Evolutionary conservation across 1,284 basidiomycete genomes (phyloP).

Genomic region (Cryptococcus amylolentus): DNA sequence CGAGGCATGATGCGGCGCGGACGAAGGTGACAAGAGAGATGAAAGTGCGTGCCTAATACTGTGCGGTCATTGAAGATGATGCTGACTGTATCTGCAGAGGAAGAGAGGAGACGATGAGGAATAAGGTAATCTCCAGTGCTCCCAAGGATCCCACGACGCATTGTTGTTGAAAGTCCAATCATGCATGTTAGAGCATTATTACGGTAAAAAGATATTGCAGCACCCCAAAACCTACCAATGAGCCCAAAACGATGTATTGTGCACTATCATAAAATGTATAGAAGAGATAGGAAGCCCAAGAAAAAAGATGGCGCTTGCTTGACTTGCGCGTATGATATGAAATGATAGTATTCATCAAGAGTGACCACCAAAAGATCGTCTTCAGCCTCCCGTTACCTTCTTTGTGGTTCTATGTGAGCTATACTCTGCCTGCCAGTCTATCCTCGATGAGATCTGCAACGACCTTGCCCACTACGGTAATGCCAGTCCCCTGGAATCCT

Average conservation of each 20-base stretch:
- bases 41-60: constrained; percentile 55
- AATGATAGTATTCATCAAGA: neutral
- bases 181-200: no score
- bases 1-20: constrained; percentile 83
- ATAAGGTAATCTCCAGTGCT: neutral
- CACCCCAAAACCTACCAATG: no score
- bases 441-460: constrained; percentile 80
- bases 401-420: neutral
- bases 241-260: no score
- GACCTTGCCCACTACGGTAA: constrained; percentile 73
- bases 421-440: constrained; percentile 76
- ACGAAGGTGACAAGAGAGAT: constrained; percentile 83
- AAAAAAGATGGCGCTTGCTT: neutral
- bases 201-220: no score
- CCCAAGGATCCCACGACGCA: no score
- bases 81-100: constrained; percentile 7
- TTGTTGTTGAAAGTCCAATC: no score
- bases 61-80: neutral
- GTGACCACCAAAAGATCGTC: neutral
- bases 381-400: neutral
- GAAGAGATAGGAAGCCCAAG: neutral
- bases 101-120: constrained; percentile 18
- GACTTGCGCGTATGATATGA: neutral
- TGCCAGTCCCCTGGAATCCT: constrained; percentile 67
- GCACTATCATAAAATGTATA: no score